Conservation (phyloP, 2,329 filamentous ascomycete genomes). For the Helicocarpus griseus region DNA sequence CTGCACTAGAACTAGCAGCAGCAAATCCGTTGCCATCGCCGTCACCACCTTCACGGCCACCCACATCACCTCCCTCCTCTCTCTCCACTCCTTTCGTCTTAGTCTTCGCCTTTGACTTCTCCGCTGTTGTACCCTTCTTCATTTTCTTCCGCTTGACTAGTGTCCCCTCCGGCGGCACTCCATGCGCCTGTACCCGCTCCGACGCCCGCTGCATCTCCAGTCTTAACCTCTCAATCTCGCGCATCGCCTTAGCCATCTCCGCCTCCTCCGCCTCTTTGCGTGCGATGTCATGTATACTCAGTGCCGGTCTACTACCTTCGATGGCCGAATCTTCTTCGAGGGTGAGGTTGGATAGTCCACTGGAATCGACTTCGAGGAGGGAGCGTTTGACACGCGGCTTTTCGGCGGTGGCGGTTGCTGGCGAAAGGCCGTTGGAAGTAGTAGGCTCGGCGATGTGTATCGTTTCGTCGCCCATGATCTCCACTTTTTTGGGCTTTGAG, state of each 20-base stretch:
- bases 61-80: neutral
- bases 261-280: conserved; percentile 65
- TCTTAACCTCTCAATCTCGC: conserved; percentile 75
- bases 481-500: conserved; percentile 48
- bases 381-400: conserved; percentile 46
- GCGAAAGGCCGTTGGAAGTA: conserved; percentile 45
- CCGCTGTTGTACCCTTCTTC: conserved; percentile 36
- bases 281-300: conserved; percentile 48
- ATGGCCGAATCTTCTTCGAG: conserved; percentile 46
- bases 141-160: conserved; percentile 52
- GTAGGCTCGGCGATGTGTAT: conserved; percentile 41
- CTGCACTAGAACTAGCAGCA: neutral
- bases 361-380: conserved; percentile 79
- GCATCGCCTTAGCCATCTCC: conserved; percentile 81
- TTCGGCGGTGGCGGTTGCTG: conserved; percentile 21
- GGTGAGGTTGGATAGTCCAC: conserved; percentile 62
- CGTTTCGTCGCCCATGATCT: conserved; percentile 65
- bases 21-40: too few relatives aligned
- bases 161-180: conserved; percentile 36
- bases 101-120: conserved; percentile 7
- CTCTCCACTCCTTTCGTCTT: conserved; percentile 18
- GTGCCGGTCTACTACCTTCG: conserved; percentile 10
- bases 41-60: neutral
- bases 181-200: conserved; percentile 38
- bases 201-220: conserved; percentile 63